These are phyloP conservation scores for Diutina mesorugosa DNA, from an alignment of 1,139 yeast species.

Conservation along the genomic window DNA sequence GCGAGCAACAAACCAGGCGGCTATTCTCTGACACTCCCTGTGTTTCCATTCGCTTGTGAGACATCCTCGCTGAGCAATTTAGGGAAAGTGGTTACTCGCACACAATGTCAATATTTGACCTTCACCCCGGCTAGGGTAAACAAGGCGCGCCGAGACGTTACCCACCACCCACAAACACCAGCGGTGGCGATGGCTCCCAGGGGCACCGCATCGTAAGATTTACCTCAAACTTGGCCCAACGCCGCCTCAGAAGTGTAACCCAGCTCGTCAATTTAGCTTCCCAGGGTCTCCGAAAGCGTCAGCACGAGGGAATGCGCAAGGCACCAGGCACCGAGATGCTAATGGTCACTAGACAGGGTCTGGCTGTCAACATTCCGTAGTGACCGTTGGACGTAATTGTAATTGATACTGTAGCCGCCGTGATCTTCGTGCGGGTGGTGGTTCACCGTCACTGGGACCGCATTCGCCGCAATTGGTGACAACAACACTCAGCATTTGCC, in stretches of 20 bases:
- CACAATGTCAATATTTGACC: not conserved
- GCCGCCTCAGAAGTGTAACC: not conserved
- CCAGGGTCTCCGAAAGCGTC: not conserved
- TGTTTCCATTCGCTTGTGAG: not conserved
- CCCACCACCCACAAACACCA: not conserved
- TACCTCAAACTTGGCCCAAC: not conserved
- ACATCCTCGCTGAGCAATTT: not conserved
- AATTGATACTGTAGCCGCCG: not conserved
- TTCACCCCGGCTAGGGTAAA: not conserved
- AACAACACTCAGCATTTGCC: not conserved
- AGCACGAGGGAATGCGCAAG: not conserved
- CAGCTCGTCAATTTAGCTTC: not conserved
- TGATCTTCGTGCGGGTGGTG: no score
- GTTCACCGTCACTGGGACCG: no score
- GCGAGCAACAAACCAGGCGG: not conserved
- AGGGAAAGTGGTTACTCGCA: not conserved
- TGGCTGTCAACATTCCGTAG: not conserved
- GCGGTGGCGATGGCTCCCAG: not conserved
- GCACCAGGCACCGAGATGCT: not conserved
- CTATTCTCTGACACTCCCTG: not conserved
- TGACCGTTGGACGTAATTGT: not conserved
- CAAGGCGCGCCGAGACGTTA: not conserved
- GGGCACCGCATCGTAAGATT: not conserved
- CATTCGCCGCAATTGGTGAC: no score
- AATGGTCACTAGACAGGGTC: not conserved